Percentiles rank a stretch among this genome's conserved stretches.
Conservation (phyloP, 495 filamentous ascomycete genomes). For the Penicillium waksmanii region DNA sequence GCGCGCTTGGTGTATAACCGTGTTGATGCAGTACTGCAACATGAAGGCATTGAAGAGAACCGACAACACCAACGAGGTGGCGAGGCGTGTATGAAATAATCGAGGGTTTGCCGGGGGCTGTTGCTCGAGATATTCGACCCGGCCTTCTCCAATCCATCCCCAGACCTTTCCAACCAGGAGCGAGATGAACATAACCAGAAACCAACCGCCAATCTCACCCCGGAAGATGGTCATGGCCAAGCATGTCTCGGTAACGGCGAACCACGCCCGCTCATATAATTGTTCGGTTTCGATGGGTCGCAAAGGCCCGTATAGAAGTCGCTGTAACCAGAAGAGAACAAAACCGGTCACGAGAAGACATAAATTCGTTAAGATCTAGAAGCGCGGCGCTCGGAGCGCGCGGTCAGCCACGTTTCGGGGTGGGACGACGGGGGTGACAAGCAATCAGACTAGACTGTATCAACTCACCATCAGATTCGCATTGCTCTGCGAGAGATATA, state of each 20-base stretch:
- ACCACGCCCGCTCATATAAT: conserved; percentile 96
- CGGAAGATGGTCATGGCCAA: conserved; percentile 99
- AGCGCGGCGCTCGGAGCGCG: conserved; percentile 10
- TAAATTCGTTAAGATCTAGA: conserved; percentile 85
- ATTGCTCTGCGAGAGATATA: conserved; percentile 94
- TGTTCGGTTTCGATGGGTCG: conserved; percentile 95
- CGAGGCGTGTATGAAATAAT: conserved; percentile 85
- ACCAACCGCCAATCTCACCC: conserved; percentile 90
- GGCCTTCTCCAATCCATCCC: conserved; percentile 95
- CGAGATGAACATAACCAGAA: conserved; percentile 91
- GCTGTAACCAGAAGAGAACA: conserved; percentile 83
- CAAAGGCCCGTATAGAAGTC: conserved; percentile 86
- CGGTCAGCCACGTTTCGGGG: conserved; percentile 10
- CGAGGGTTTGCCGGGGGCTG: conserved; percentile 89
- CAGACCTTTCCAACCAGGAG: conserved; percentile 95
- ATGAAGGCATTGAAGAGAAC: conserved; percentile 76
- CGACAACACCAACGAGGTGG: conserved; percentile 75
- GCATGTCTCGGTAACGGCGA: conserved; percentile 93
- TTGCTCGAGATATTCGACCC: conserved; percentile 92
- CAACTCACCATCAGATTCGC: conserved; percentile 80
- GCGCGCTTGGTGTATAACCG: conserved; percentile 80
- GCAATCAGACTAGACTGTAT: not conserved
- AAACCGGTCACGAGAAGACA: conserved; percentile 74
- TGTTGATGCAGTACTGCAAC: conserved; percentile 76
- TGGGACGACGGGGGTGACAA: not conserved